Evolutionary conservation across 257 asterid species (phyloP), one percentile per base, ranked within the genome.

Genomic region (Osmanthus fragrans): DNA sequence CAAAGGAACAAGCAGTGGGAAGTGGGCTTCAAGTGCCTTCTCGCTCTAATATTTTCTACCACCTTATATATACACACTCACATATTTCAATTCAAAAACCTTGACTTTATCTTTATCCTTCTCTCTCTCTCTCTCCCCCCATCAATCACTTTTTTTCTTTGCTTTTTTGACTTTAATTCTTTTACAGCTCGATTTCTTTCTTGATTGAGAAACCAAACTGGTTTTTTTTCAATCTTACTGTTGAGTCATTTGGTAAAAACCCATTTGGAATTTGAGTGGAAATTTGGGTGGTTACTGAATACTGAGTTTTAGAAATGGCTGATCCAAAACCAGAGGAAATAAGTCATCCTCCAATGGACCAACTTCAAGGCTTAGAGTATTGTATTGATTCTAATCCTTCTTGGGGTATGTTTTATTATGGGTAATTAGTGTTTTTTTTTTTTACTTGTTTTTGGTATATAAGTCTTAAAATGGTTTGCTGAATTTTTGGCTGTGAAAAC

Each of bases 361-460:
- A 95, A 75, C 94, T 95, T 79, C 99, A 95, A 64, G 99, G 99
- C 30, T 87, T 95, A 80, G 99, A 95, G 88, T 95, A 95, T 56
- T 95, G 99, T 86, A 95, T 95, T 79, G 97, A 95, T 83, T 95
- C 99, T 63, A 95, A 95, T 86, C 99, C 99, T 81, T 89, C 98
- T 45, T 93, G 98, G 99, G 96, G 99, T 95, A 85, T 73, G 88
- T 51, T 71, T 4, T 45, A 78, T 65, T 34, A 13, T 4, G n/a
- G 5, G 19, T 15, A 15, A 4, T 47, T 15, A 42, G 45, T 8
- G 13, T 42, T 32, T 47, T 47, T 64, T 29, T 36, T 15, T 15
- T 68, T 70, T 47, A 42, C 51, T 3, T 11, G 8, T 27, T 73
- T 73, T 4, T 36, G 29, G 13, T 73, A 4, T 51, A 6, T 45